A percentile compares a stretch with the other conserved stretches of the same genome.
Evolutionary conservation across 2,329 filamentous ascomycete species (phyloP).

Genomic region (Botrytis fabae): DNA sequence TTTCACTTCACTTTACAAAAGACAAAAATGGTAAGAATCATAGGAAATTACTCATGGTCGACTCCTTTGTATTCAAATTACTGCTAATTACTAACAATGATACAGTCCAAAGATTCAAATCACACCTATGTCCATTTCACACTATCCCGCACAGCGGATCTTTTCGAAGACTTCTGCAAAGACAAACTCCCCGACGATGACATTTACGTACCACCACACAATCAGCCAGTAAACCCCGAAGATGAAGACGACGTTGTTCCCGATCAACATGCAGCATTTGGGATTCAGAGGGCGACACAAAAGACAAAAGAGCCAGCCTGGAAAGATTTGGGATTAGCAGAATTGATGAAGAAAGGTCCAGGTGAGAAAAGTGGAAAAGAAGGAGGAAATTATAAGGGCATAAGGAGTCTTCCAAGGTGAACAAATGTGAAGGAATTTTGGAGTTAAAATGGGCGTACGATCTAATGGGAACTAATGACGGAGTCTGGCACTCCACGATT

Average conservation of each 20-base stretch:
- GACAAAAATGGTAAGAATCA: conserved; percentile 2
- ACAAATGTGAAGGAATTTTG: background rate
- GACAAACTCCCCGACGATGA: conserved; percentile 73
- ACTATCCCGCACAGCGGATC: conserved; percentile 69
- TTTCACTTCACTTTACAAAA: background rate
- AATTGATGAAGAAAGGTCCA: conserved; percentile 65
- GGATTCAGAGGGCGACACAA: conserved; percentile 79
- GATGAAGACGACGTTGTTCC: conserved; percentile 88
- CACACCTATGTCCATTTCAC: conserved; percentile 78
- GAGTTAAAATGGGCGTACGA: background rate
- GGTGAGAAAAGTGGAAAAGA: conserved; percentile 24
- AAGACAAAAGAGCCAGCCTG: conserved; percentile 69
- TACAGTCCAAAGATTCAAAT: conserved; percentile 64
- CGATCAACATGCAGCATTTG: conserved; percentile 84
- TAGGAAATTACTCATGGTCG: background rate
- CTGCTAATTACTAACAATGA: background rate
- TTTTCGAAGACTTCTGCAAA: conserved; percentile 75
- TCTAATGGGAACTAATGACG: background rate
- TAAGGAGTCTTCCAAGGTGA: conserved; percentile 33
- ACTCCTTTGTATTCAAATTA: background rate
- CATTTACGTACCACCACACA: conserved; percentile 76
- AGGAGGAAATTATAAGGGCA: conserved; percentile 25
- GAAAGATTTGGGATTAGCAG: conserved; percentile 74
- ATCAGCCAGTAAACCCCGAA: conserved; percentile 82
- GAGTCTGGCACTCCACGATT: background rate